Percentiles rank a stretch among this genome's conserved stretches.
These are phyloP conservation scores for Phaffia tasmanica DNA, from an alignment of 768 basidiomycete species.

Conservation along the genomic window DNA sequence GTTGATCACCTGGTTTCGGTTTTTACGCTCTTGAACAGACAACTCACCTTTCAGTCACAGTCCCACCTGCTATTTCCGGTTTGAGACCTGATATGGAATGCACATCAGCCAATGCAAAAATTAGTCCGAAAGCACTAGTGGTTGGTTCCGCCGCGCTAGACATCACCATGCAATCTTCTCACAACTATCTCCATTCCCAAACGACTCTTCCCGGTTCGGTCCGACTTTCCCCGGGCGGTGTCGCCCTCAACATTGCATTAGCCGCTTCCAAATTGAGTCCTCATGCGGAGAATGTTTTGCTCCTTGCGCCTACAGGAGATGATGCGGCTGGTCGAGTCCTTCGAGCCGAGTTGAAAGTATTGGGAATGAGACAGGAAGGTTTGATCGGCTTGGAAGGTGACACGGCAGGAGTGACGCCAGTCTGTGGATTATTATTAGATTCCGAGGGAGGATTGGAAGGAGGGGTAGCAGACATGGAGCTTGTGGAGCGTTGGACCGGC, in stretches of 20 bases:
- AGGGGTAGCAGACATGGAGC: slow-evolving; percentile 87
- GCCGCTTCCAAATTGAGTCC: slow-evolving; percentile 59
- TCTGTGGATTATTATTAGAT: slow-evolving; percentile 79
- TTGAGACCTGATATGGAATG: neutral
- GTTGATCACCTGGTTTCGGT: neutral
- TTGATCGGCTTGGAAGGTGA: slow-evolving; percentile 39
- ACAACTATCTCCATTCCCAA: slow-evolving; percentile 37
- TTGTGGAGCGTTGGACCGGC: slow-evolving; percentile 44
- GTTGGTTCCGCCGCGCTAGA: slow-evolving; percentile 85
- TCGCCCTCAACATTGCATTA: slow-evolving; percentile 78
- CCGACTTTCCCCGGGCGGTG: slow-evolving; percentile 53
- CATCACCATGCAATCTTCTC: slow-evolving; percentile 23
- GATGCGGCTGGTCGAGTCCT: slow-evolving; percentile 69
- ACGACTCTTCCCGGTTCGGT: slow-evolving; percentile 47
- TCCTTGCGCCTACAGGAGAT: slow-evolving; percentile 62
- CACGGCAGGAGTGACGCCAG: slow-evolving; percentile 50
- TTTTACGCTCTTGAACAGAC: neutral
- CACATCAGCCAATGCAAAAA: neutral
- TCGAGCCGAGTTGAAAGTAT: slow-evolving; percentile 45
- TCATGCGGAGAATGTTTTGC: slow-evolving; percentile 38
- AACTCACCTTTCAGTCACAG: too few relatives aligned
- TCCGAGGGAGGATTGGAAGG: slow-evolving; percentile 55
- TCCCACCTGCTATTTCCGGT: too few relatives aligned
- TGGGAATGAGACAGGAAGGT: slow-evolving; percentile 78
- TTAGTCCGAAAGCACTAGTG: slow-evolving; percentile 46